A percentile compares a stretch with the other conserved stretches of the same genome.
Conservation (phyloP, 352 stramenopile species). For the Globisporangium nodosum region DNA sequence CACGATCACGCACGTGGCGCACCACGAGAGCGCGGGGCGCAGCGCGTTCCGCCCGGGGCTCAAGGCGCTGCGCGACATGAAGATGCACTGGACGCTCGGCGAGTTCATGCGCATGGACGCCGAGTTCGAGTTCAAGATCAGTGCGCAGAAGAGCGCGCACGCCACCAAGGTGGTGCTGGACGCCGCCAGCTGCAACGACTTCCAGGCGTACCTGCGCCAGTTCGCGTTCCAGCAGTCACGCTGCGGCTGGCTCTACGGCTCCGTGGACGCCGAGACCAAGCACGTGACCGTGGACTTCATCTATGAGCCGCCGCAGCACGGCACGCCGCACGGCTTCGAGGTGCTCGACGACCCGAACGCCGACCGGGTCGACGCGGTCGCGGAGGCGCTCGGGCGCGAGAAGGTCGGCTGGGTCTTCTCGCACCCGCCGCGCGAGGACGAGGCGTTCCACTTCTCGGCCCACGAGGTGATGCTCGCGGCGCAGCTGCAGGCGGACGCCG, state of each 20-base stretch:
- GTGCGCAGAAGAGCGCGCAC: conserved; percentile 88
- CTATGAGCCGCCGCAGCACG: conserved; percentile 94
- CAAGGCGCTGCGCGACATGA: conserved; percentile 96
- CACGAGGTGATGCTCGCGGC: conserved; percentile 91
- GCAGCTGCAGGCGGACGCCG: conserved; percentile 93
- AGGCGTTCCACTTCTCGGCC: conserved; percentile 93
- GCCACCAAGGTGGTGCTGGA: conserved; percentile 86
- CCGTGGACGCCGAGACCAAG: conserved; percentile 80
- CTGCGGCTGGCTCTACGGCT: conserved; percentile 94
- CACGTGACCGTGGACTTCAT: conserved; percentile 93
- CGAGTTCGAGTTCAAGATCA: conserved; percentile 97
- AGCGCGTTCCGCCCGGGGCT: conserved; percentile 94
- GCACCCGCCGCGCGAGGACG: conserved; percentile 92
- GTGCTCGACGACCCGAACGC: conserved; percentile 90
- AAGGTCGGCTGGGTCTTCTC: conserved; percentile 98
- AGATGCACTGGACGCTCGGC: conserved; percentile 97
- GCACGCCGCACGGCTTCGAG: conserved; percentile 85
- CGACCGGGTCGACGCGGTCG: conserved; percentile 82
- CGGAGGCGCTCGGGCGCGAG: conserved; percentile 80
- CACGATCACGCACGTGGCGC: conserved; percentile 69
- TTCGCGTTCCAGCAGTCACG: conserved; percentile 93
- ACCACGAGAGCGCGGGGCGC: conserved; percentile 68
- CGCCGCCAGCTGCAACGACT: conserved; percentile 81
- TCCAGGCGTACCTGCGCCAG: conserved; percentile 88
- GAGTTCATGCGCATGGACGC: conserved; percentile 98